A percentile compares a stretch with the other conserved stretches of the same genome.
Conservation (phyloP, 352 stramenopile species). For the Pythium volutum region DNA sequence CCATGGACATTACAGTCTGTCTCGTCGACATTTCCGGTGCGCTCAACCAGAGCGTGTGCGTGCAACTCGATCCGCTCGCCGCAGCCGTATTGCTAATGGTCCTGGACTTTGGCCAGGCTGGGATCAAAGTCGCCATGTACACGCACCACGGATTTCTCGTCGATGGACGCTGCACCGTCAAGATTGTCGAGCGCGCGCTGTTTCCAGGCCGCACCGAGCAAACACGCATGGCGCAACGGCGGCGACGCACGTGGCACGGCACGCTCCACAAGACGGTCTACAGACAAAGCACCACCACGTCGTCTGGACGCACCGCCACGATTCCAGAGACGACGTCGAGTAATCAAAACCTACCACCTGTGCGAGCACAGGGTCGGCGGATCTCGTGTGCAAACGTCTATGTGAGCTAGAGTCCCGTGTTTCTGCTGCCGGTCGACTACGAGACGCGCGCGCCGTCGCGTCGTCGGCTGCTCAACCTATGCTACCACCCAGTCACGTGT, state of each 20-base stretch:
- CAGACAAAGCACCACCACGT: too few relatives aligned
- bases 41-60: conserved; percentile 26
- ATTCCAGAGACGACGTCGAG: not conserved
- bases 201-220: not conserved
- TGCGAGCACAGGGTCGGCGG: not conserved
- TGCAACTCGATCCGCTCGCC: conserved; percentile 7
- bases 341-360: too few relatives aligned
- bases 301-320: too few relatives aligned
- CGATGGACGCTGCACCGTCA: not conserved
- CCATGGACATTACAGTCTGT: conserved; percentile 23
- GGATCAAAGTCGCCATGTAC: conserved; percentile 9
- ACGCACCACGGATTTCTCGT: conserved; percentile 1
- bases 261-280: too few relatives aligned
- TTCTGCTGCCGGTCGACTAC: conserved; percentile 3
- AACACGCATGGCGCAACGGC: not conserved
- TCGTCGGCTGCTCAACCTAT: conserved; percentile 3
- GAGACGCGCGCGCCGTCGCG: not conserved
- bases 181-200: conserved; percentile 14
- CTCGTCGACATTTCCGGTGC: conserved; percentile 22
- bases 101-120: conserved; percentile 12
- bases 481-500: conserved; percentile 3
- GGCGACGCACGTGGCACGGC: too few relatives aligned
- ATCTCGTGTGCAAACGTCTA: not conserved
- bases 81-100: conserved; percentile 10
- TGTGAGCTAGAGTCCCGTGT: conserved; percentile 1